Evolutionary conservation across 73 alveolate species (phyloP).

Genomic region (Tetrahymena malaccensis): DNA sequence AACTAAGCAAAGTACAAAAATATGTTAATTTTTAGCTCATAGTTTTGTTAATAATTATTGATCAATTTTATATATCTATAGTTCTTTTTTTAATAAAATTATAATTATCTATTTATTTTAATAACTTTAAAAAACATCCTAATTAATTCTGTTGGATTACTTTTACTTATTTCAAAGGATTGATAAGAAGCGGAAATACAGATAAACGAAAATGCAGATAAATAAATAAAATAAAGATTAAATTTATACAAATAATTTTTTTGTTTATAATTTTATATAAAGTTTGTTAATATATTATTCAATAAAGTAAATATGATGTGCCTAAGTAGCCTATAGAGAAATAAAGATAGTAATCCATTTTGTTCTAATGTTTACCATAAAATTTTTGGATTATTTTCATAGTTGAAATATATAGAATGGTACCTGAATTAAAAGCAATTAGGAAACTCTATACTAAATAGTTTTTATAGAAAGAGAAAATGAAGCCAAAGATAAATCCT

Average conservation of each 20-base stretch:
- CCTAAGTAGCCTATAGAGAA: not conserved
- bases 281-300: not conserved
- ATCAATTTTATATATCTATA: no score
- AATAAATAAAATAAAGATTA: no score
- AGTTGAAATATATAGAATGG: not conserved
- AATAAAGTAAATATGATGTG: not conserved
- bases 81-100: no score
- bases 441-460: not conserved
- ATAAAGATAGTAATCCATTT: not conserved
- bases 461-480: not conserved
- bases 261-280: not conserved
- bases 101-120: no score
- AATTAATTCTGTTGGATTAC: not conserved
- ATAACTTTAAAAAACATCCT: not conserved
- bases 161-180: no score
- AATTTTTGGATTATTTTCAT: not conserved
- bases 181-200: no score
- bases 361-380: not conserved
- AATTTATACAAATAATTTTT: not conserved
- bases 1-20: no score
- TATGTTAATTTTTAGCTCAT: no score
- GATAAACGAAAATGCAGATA: no score
- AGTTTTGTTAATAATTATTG: no score
- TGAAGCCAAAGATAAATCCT: not conserved
- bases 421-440: not conserved